Percentiles rank a stretch among this genome's conserved stretches.
Evolutionary conservation across 371 early-diverging fungal species (phyloP).

Genomic region (Sporodiniella umbellata): DNA sequence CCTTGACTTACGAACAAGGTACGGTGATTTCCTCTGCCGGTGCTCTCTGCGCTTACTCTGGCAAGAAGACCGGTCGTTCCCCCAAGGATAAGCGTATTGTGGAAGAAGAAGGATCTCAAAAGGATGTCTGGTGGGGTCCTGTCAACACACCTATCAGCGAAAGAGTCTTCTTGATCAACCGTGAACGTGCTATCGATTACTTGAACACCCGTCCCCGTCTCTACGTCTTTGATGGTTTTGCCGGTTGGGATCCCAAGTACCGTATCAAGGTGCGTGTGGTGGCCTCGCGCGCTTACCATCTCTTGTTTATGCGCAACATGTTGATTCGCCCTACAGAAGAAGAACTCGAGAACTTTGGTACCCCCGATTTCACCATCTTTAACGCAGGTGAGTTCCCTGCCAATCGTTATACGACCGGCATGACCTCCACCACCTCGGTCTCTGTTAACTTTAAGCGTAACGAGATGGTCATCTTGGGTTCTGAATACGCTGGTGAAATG

Average conservation of each 20-base stretch:
- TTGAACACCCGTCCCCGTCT: constrained; percentile 91
- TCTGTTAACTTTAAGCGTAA: constrained; percentile 84
- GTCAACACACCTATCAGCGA: constrained; percentile 91
- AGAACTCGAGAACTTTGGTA: constrained; percentile 90
- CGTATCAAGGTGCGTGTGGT: constrained; percentile 95
- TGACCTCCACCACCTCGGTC: constrained; percentile 93
- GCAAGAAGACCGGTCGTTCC: constrained; percentile 87
- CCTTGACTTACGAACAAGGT: constrained; percentile 84
- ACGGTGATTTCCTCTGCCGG: constrained; percentile 90
- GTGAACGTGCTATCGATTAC: constrained; percentile 95
- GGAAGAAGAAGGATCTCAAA: constrained; percentile 74
- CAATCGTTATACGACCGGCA: constrained; percentile 93
- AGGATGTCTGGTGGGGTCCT: constrained; percentile 96
- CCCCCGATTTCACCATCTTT: constrained; percentile 96
- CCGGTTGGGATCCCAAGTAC: constrained; percentile 96
- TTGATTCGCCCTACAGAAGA: constrained; percentile 92
- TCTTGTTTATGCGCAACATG: constrained; percentile 98
- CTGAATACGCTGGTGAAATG: constrained; percentile 99
- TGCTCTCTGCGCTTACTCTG: constrained; percentile 90
- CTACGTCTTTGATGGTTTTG: constrained; percentile 94
- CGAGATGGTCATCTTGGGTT: constrained; percentile 91
- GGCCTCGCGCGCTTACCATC: constrained; percentile 94
- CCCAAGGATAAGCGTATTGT: constrained; percentile 97
- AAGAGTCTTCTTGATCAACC: constrained; percentile 90
- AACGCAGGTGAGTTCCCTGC: constrained; percentile 98